Base-by-base conservation (phyloP, 139 green algal species). In the Chlamydomonas urium region DNA sequence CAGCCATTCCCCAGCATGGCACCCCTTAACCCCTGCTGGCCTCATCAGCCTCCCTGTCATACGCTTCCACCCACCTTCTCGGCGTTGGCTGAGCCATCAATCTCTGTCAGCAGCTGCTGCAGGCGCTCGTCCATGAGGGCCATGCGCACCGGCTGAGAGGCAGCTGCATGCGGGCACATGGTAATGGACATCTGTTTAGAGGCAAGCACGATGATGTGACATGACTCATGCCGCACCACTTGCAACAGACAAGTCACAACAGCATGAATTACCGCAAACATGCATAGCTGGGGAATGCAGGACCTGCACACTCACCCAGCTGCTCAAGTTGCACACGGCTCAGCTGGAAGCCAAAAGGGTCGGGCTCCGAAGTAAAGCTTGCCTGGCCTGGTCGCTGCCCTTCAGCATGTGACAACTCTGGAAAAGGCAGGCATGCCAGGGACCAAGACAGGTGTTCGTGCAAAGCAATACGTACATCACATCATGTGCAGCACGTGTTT, bases 301-400 rank as follows among this genome's bases (percentile, higher is more conserved):
- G 45, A 17, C 21, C 45, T 56, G 45, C 28, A 8, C 56, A 65
- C 19, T 47, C 17, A 47, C 32, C 60, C 17, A 67, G 33, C 33
- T 42, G 32, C 29, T 67, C 32, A 6, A 67, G 60, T 26, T 67
- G 60, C 14, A 26, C 24, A 4, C 60, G 23, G 17, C 32, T 47
- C 32, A 67, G 60, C 29, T 67, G 60, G 60, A 67, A 67, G 33
- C 60, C 33, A n/a, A 26, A n/a, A 21, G 60, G 60, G 33, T 67
- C 60, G 10, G 29, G 60, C n/a, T 8, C 23, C 53, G 53, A 10
- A 8, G 24, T 62, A 28, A 17, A 8, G 23, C 5, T 31, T 14
- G 5, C 53, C 53, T 8, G 10, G 5, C 23, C 23, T 17, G n/a
- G 19, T 5, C 10, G 53, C 23, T 14, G 53, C 53, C 5, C 17